Conservation (phyloP, 1,284 basidiomycete species). For the Microbotryum silenes-acaulis region DNA sequence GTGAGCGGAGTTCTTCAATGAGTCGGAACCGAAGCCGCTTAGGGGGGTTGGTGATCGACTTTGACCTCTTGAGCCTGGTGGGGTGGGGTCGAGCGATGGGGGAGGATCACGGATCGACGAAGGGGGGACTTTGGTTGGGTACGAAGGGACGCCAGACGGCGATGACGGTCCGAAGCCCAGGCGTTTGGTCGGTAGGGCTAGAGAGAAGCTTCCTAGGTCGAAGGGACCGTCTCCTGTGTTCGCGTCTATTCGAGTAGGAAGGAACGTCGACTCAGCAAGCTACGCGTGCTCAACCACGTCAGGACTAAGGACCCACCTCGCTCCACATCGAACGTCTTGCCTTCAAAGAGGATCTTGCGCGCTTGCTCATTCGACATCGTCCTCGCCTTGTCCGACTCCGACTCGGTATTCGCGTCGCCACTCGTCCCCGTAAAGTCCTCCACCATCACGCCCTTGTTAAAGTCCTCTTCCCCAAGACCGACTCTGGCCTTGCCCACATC, state of each 20-base stretch:
- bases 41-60: slow-evolving; percentile 2
- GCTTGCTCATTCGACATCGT: slow-evolving; percentile 17
- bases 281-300: neutral
- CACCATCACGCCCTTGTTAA: slow-evolving; percentile 26
- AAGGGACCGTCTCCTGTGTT: neutral
- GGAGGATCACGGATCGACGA: slow-evolving; percentile 18
- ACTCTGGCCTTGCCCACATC: slow-evolving; percentile 8
- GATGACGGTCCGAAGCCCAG: slow-evolving; percentile 4
- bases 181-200: slow-evolving; percentile 16
- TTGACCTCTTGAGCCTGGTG: neutral
- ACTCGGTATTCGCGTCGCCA: neutral
- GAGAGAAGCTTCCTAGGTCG: slow-evolving; percentile 22
- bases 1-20: neutral
- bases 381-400: slow-evolving; percentile 4
- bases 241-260: neutral
- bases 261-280: neutral
- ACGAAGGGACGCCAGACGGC: slow-evolving; percentile 5
- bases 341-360: slow-evolving; percentile 19
- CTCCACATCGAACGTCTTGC: slow-evolving; percentile 2
- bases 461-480: slow-evolving; percentile 26
- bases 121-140: slow-evolving; percentile 15
- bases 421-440: slow-evolving; percentile 10
- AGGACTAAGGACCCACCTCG: neutral
- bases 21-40: slow-evolving; percentile 24
- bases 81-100: neutral